phyloP scores from a whole-genome alignment of 441 rosid genomes.

The Populus hybrid region DNA sequence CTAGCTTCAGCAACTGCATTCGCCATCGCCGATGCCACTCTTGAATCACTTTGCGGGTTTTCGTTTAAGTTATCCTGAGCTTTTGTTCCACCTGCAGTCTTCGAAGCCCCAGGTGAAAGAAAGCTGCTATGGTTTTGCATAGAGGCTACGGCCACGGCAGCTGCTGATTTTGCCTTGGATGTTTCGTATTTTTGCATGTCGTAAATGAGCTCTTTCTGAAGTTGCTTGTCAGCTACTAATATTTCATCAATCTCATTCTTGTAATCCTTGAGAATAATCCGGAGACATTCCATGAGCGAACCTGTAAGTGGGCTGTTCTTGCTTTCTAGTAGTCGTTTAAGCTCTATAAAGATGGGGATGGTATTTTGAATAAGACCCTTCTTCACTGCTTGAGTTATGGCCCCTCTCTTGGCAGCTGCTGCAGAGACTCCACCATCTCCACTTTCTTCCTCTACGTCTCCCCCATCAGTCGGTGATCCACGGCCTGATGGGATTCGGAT shows the following conservation, averaged over 20 bases:
- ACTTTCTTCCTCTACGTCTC: slow-evolving; percentile 64
- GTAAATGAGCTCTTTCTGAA: slow-evolving; percentile 83
- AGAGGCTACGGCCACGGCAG: slow-evolving; percentile 44
- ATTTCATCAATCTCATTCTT: slow-evolving; percentile 93
- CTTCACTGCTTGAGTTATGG: slow-evolving; percentile 83
- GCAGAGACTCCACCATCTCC: slow-evolving; percentile 38
- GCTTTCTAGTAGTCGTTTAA: slow-evolving; percentile 82
- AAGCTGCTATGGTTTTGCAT: slow-evolving; percentile 31
- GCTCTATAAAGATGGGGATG: slow-evolving; percentile 93
- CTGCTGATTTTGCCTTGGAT: slow-evolving; percentile 53
- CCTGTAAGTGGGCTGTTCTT: slow-evolving; percentile 92
- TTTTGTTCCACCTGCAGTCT: slow-evolving; percentile 13
- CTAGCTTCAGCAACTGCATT: slow-evolving; percentile 62
- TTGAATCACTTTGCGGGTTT: slow-evolving; percentile 29
- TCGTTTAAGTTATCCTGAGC: slow-evolving; percentile 12
- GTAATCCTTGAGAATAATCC: slow-evolving; percentile 87
- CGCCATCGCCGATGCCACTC: slow-evolving; percentile 66
- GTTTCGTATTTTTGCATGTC: slow-evolving; percentile 89
- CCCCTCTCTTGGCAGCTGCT: slow-evolving; percentile 74
- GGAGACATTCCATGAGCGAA: slow-evolving; percentile 93
- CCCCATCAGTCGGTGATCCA: slow-evolving; percentile 53
- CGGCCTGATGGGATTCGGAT: slow-evolving; percentile 58
- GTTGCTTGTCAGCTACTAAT: slow-evolving; percentile 83
- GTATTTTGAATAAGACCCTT: slow-evolving; percentile 91
- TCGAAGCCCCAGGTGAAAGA: slow-evolving; percentile 33